phyloP scores from a whole-genome alignment of 805 yeast genomes.

The Kuraishia hungarica region DNA sequence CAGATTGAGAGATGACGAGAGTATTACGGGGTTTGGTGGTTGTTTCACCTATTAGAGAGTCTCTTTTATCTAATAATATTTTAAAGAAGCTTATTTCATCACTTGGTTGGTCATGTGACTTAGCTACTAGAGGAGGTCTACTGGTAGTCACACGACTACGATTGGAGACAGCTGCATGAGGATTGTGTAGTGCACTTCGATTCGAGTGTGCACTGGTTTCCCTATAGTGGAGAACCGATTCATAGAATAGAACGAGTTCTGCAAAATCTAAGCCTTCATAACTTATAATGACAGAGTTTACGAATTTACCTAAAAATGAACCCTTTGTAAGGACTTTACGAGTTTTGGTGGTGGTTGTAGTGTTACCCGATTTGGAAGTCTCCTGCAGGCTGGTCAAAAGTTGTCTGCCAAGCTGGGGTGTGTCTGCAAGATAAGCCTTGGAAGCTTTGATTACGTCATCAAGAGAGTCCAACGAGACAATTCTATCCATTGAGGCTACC shows the following conservation, averaged over 20 bases:
- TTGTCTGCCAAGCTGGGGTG: constrained; percentile 16
- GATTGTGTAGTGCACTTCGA: too few species aligned
- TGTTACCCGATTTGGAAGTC: background rate
- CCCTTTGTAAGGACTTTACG: constrained; percentile 22
- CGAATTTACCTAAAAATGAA: constrained; percentile 40
- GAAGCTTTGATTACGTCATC: constrained; percentile 27
- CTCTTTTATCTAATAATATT: background rate
- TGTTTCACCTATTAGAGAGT: background rate
- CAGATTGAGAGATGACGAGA: constrained; percentile 39
- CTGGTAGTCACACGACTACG: too few species aligned
- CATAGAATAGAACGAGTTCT: constrained; percentile 33
- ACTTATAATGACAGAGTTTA: constrained; percentile 28
- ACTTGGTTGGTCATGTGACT: background rate
- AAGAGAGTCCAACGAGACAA: constrained; percentile 39
- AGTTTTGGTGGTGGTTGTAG: constrained; percentile 8
- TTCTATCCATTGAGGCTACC: constrained; percentile 28
- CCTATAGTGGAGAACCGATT: constrained; percentile 28
- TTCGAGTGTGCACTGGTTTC: background rate
- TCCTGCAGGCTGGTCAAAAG: background rate
- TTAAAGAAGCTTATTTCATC: background rate
- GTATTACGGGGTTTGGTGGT: constrained; percentile 4
- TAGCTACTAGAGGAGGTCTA: too few species aligned
- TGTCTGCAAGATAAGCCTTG: constrained; percentile 24
- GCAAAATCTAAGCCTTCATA: constrained; percentile 39
- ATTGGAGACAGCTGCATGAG: too few species aligned